Evolutionary conservation across 176 grass and related monocot species (phyloP), one percentile per base, ranked within the genome.

Genomic region (Oryza australiensis): DNA sequence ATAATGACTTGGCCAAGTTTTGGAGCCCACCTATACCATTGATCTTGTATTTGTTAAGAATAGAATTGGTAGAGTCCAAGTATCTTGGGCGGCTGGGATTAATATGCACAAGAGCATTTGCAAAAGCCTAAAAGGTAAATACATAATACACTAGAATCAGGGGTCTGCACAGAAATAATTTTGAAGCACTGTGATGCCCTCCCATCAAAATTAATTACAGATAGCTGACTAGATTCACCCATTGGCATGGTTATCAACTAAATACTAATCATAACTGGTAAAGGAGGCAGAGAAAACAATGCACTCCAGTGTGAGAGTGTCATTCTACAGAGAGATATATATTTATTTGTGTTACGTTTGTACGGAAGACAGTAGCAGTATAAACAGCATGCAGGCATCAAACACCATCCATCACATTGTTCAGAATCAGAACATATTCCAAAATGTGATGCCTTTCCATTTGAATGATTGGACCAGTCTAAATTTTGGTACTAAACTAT

Each of bases 1-100:
- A 83, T 89, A 98, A 88, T 66, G 88, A 85, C 62, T 81, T 88
- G 78, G 92, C 86, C 74, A 93, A 75, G 41, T 88, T 86, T 72
- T 81, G 88, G 28, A 93, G 86, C 22, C 82, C 82, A 67, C 74
- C 84, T 32, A 95, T 88, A 42, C 88, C 42, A 49, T 59, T 86
- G 55, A 86, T 57, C 51, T 28, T 76, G 62, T 77, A 45, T 35
- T 88, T 82, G 28, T 86, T 69, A 28, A 23, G 20, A 37, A 66
- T 24, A 13, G 35, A 55, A 86, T 80, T 80, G 72, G 12, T 46
- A 53, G 64, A 29, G 35, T 80, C 70, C 53, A 42, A 27, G 22
- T 77, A 66, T 59, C 83, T 22, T 27, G 35, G 4, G 49, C 70
- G 37, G 27, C 68, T 41, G 10, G 70, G 49, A 40, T 86, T 78